Evolutionary conservation across 257 asterid species (phyloP), one percentile per base, ranked within the genome.

Genomic region (Solanum chmielewskii): DNA sequence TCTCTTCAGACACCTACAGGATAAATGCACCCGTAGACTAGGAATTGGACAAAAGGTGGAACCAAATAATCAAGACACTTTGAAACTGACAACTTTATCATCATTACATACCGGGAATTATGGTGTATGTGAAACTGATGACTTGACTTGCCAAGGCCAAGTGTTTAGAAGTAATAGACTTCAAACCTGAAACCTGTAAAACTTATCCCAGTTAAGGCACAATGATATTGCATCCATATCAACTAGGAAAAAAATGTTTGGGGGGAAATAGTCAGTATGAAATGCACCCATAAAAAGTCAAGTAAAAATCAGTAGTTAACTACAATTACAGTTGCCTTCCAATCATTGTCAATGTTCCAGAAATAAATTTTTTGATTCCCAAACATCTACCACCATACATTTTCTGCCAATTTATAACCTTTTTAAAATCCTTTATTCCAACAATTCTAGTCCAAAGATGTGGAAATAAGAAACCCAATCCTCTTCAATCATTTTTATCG

Each of bases 131-230:
- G 91, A 95, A 95, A 90, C 98, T 95, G 88, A 97, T 94, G 88
- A 95, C 99, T 90, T 97, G 99, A 91, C 99, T 97, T 85, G 99
- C 98, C 98, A 97, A 92, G 86, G 99, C 99, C 91, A 97, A 90
- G 93, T 97, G 98, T 92, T 97, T 94, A 86, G 99, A 96, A 86
- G 99, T 97, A 88, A 97, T 97, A 90, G 99, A 97, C 92, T 93
- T 95, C 96, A 97, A 92, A 90, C 98, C 99, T 89, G 99, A 95
- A 88, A 97, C 99, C 99, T 97, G 96, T 85, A 91, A 74, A 47
- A 44, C 80, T 70, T 70, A 31, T 27, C 31, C 84, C 91, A 88
- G 87, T 74, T 87, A 86, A 71, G 76, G 42, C 42, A 77, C 60
- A 44, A 14, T 25, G 84, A 44, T 77, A 77, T 25, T 44, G 39